Percentiles rank a stretch among this genome's conserved stretches.
These are phyloP conservation scores for Fomitopsis pinicola DNA, from an alignment of 1,284 basidiomycete genomes.

Conservation along the genomic window DNA sequence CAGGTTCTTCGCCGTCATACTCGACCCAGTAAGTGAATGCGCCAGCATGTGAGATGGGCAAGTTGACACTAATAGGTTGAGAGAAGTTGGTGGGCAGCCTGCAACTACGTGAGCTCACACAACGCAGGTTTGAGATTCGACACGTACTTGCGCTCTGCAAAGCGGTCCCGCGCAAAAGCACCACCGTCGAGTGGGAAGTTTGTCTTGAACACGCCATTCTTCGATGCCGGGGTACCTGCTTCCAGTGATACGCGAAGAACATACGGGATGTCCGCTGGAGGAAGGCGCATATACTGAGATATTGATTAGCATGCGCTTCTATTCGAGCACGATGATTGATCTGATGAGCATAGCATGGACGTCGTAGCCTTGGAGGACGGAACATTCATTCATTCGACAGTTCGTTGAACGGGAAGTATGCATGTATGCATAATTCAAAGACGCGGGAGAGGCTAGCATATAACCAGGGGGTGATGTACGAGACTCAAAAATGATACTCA, in stretches of 20 bases:
- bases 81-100: constrained; percentile 80
- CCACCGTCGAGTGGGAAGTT: constrained; percentile 94
- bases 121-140: neutral
- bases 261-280: constrained; percentile 86
- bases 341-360: too few species aligned
- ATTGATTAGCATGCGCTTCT: neutral
- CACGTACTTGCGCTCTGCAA: constrained; percentile 74
- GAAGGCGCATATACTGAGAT: constrained; percentile 86
- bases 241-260: constrained; percentile 86
- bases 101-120: constrained; percentile 10
- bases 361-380: too few species aligned
- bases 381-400: neutral
- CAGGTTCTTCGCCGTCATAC: constrained; percentile 63
- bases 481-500: constrained; percentile 29
- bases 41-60: constrained; percentile 92
- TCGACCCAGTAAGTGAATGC: constrained; percentile 94
- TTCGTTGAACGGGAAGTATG: neutral
- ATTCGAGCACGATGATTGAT: neutral
- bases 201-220: constrained; percentile 87
- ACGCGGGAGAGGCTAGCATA: neutral
- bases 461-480: neutral
- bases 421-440: neutral
- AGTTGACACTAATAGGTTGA: constrained; percentile 87
- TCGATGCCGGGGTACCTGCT: constrained; percentile 83
- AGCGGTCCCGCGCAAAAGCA: constrained; percentile 73